Base-by-base conservation (phyloP, 179 eudicot species). In the Camellia oleifera region DNA sequence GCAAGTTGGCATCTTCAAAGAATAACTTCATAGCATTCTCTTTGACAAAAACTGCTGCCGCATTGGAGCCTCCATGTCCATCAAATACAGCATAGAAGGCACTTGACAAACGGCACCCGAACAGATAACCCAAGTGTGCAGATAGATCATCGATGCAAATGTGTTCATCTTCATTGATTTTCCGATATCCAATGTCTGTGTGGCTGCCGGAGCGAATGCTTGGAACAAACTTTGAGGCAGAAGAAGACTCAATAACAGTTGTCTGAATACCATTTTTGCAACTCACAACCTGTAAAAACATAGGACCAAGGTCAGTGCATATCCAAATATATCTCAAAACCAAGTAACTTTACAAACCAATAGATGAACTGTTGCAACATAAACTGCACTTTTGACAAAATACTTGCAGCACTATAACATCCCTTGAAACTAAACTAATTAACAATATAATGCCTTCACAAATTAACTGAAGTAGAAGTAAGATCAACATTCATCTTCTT, bases 41-140 rank as follows among this genome's bases (percentile, higher is more conserved):
- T 78, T 85, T 86, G 46, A 96, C 72, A 87, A 77, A 94, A 71
- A 91, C 84, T 12, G 98, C 92, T 6, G 98, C 92, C 3, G 98
- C 99, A 75, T 92, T 92, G 62, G 96, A 86, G 12, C 98, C 99
- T 23, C 98, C 98, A 80, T 96, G 99, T 63, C 99, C 99, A 71
- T 96, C 98, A 83, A 96, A 96, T 17, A 95, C 92, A 14, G 88
- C 99, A 77, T 91, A 96, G 78, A 96, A 94, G 46, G 99, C 89
- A 84, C 92, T 87, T 2, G 98, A 93, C 77, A 85, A 76, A 46
- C 92, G 86, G 84, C 90, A 96, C 72, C 70, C 82, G 78, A 88
- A 88, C 14, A 75, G 83, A n/a, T 91, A 75, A 14, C 92, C 93
- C 80, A 94, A 67, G 40, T 89, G 93, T 69, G 89, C 57, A 11